These are phyloP conservation scores for Thalassiosira mediterranea DNA, from an alignment of 352 stramenopile genomes.

Conservation along the genomic window DNA sequence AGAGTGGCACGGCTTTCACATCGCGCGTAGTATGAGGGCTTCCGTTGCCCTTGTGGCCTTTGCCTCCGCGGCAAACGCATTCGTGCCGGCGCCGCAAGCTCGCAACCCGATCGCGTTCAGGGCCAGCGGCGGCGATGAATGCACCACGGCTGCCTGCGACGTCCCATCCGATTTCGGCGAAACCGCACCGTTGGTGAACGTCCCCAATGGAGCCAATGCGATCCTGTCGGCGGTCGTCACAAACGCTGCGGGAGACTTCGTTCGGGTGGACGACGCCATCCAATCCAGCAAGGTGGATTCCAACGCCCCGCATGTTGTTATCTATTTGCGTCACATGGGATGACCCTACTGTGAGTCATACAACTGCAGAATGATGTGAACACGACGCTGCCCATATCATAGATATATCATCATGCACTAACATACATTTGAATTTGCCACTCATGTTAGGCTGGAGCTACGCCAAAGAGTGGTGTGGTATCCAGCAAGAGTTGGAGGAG, in stretches of 20 bases:
- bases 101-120: constrained; percentile 2
- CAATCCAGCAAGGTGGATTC: constrained; percentile 25
- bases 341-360: constrained; percentile 86
- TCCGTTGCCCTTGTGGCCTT: constrained; percentile 11
- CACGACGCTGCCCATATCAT: too few species aligned
- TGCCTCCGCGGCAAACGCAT: constrained; percentile 16
- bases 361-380: constrained; percentile 1
- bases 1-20: too few species aligned
- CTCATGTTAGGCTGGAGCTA: constrained; percentile 82
- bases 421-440: constrained; percentile 2
- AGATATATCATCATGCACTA: too few species aligned
- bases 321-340: constrained; percentile 81
- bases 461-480: constrained; percentile 70
- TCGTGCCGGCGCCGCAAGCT: constrained; percentile 9
- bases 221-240: constrained; percentile 60
- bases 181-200: constrained; percentile 18
- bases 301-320: constrained; percentile 61
- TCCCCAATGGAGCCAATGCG: constrained; percentile 32
- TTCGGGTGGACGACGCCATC: constrained; percentile 66
- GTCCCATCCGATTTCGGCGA: constrained; percentile 35
- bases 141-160: constrained; percentile 20
- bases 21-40: constrained; percentile 9
- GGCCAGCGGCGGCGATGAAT: constrained; percentile 13
- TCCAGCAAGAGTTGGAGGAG: constrained; percentile 65
- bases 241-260: constrained; percentile 57